Conservation (phyloP, 1,139 yeast genomes). For the Debaryomyces psychrophilus region DNA sequence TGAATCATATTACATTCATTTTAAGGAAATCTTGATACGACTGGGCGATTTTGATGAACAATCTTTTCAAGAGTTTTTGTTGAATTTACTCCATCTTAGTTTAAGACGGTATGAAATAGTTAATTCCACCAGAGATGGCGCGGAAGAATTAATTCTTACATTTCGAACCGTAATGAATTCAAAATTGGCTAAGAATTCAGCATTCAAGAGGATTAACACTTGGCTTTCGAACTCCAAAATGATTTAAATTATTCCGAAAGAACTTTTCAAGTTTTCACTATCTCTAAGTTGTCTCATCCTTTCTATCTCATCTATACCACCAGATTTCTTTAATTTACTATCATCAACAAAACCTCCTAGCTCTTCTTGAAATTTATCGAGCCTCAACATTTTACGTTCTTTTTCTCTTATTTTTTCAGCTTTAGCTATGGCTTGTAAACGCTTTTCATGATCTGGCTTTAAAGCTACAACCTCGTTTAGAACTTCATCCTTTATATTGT, state of each 20-base stretch:
- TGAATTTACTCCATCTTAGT: slow-evolving; percentile 8
- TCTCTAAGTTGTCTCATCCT: slow-evolving; percentile 68
- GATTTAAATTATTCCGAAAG: slow-evolving; percentile 34
- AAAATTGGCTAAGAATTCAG: not conserved
- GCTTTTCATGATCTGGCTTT: slow-evolving; percentile 78
- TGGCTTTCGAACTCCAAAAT: not conserved
- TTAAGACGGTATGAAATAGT: slow-evolving; percentile 4
- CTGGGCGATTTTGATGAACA: slow-evolving; percentile 10
- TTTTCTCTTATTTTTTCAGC: slow-evolving; percentile 82
- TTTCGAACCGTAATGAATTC: not conserved
- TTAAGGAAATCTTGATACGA: slow-evolving; percentile 5
- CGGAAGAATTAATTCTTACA: not conserved
- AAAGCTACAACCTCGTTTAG: slow-evolving; percentile 77
- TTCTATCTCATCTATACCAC: slow-evolving; percentile 88
- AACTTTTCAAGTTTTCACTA: slow-evolving; percentile 60
- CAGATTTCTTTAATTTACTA: slow-evolving; percentile 72
- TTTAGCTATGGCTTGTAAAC: slow-evolving; percentile 84
- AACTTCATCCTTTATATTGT: slow-evolving; percentile 75
- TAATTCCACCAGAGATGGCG: not conserved
- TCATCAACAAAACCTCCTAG: slow-evolving; percentile 85
- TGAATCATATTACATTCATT: slow-evolving; percentile 12
- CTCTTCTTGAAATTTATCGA: slow-evolving; percentile 80
- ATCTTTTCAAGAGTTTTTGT: slow-evolving; percentile 10
- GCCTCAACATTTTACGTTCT: slow-evolving; percentile 61
- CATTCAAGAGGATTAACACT: not conserved